Evolutionary conservation across 2,329 filamentous ascomycete genomes (phyloP), one percentile per base, ranked within the genome.

Genomic region (Tolypocladium tundrense): DNA sequence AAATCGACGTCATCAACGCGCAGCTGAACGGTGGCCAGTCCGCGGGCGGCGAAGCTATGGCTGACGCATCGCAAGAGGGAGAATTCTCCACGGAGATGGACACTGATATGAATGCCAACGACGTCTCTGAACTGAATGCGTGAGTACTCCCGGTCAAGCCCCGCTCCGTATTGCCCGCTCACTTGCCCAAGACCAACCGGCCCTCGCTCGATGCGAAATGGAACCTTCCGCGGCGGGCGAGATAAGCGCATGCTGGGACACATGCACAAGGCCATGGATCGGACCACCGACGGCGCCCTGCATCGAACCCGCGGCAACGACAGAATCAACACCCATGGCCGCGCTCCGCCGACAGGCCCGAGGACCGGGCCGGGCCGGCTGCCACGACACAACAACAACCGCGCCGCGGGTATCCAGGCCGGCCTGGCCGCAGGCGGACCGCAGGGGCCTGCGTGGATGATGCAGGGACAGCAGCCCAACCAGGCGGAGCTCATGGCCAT

Each of bases 161-260:
- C 24, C 21, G 27, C 27, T 10, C 19, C 31, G 27, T 51, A 35
- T 10, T 9, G 42, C 50, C 40, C 53, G 51, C 16, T 58, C 37
- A 54, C 56, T 4, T 43, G 33, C 8, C 33, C 59, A 67, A 97
- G 93, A 68, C 94, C 94, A 11, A 97, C 91, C 55, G 94, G 93
- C 58, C 94, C 94, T 21, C 94, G 92, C 71, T 91, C 92, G 40
- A 96, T 97, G 91, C 88, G 94, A 68, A 90, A 88, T 70, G 84
- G 84, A 56, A 83, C 77, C 65, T 69, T 70, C 57, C 74, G 81
- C 58, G 77, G 80, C 57, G 81, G 84, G 57, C 85, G 90, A 64
- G 88, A 89, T 59, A 91, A 91, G 71, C 85, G 90, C 61, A 86
- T 97, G 79, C 79, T 97, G 58, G 90, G 91, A 54, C 91, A 97